Conservation (phyloP, 768 basidiomycete species). For the Tulasnella sp. region DNA sequence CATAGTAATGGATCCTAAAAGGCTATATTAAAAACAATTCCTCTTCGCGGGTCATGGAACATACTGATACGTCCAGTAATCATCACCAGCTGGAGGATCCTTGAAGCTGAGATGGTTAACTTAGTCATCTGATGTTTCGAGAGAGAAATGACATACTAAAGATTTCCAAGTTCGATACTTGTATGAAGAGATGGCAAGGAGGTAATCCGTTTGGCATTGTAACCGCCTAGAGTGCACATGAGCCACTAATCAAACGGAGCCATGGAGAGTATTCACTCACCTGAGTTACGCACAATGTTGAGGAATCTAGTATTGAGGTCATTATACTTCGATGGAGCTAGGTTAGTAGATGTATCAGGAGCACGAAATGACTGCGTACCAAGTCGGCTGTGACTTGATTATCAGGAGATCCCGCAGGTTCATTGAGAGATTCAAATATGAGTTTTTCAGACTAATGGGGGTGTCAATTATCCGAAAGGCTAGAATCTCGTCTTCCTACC, state of each 20-base stretch:
- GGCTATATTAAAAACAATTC: too few species aligned
- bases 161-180: not conserved
- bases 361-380: not conserved
- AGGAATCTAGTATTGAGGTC: not conserved
- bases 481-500: not conserved
- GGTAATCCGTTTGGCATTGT: constrained; percentile 1
- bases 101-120: not conserved
- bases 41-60: too few species aligned
- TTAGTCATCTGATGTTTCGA: too few species aligned
- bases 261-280: too few species aligned
- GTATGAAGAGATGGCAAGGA: not conserved
- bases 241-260: too few species aligned
- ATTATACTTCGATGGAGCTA: not conserved
- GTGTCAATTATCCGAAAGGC: not conserved
- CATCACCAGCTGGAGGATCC: not conserved
- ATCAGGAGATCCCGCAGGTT: not conserved
- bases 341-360: not conserved
- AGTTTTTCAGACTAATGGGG: not conserved
- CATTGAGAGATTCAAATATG: constrained; percentile 1
- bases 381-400: not conserved
- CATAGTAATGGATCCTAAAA: constrained; percentile 5
- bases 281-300: constrained; percentile 3
- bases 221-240: too few species aligned
- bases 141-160: not conserved
- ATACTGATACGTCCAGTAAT: constrained; percentile 1